These are phyloP conservation scores for Chlorella sorokiniana DNA, from an alignment of 139 green algal species.

Conservation along the genomic window DNA sequence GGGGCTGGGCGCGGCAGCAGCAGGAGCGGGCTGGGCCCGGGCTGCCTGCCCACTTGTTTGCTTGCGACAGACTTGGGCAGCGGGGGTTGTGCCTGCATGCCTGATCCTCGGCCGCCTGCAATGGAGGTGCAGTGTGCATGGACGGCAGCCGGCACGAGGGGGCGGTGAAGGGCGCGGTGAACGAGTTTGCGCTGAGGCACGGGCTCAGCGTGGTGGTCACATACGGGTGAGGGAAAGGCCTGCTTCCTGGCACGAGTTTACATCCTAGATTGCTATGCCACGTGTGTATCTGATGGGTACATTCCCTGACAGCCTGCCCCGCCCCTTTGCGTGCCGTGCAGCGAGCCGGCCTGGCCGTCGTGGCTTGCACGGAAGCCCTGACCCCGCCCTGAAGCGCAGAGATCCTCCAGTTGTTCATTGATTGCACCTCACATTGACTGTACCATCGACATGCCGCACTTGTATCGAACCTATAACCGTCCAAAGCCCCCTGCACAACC, in stretches of 20 bases:
- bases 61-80: not conserved
- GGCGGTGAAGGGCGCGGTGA: constrained; percentile 2
- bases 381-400: too few species aligned
- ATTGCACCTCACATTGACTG: too few species aligned
- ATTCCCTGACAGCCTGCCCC: not conserved
- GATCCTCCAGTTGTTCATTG: not conserved
- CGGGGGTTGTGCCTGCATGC: not conserved
- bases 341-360: not conserved
- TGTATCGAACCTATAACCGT: too few species aligned
- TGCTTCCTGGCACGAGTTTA: not conserved
- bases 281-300: not conserved
- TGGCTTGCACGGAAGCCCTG: constrained; percentile 3
- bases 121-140: not conserved
- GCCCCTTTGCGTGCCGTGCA: not conserved
- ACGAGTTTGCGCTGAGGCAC: not conserved
- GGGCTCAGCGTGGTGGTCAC: not conserved
- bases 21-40: not conserved
- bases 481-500: too few species aligned
- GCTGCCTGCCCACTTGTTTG: not conserved
- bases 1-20: not conserved
- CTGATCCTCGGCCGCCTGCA: not conserved
- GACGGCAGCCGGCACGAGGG: not conserved
- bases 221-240: not conserved
- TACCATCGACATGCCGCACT: too few species aligned
- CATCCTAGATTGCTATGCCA: not conserved